Percentiles rank a stretch among this genome's conserved stretches.
Conservation (phyloP, 2,329 filamentous ascomycete genomes). For the Colletotrichum higginsianum region DNA sequence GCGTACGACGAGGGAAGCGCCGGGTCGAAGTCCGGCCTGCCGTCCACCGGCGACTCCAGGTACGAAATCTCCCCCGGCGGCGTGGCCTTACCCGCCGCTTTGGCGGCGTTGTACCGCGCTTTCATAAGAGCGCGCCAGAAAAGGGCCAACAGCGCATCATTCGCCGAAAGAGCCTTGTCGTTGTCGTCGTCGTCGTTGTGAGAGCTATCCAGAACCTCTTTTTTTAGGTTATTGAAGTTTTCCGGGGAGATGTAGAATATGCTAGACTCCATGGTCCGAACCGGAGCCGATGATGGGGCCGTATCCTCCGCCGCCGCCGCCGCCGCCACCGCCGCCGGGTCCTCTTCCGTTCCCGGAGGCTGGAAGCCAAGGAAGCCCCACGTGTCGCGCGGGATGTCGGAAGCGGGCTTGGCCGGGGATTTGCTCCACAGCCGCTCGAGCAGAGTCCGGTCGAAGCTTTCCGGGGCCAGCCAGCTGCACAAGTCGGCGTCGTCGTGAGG, state of each 20-base stretch:
- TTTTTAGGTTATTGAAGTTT: constrained; percentile 49
- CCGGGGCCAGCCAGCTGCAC: constrained; percentile 49
- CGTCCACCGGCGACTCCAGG: constrained; percentile 53
- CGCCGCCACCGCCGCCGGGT: neutral
- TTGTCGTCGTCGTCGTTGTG: constrained; percentile 43
- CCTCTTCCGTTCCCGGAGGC: constrained; percentile 29
- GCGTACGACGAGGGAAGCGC: constrained; percentile 49
- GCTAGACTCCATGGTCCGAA: constrained; percentile 15
- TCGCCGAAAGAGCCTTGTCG: constrained; percentile 50
- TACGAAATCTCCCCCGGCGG: constrained; percentile 49
- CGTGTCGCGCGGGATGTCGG: constrained; percentile 44
- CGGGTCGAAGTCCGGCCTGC: constrained; percentile 49
- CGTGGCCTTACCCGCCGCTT: constrained; percentile 42
- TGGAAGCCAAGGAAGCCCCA: constrained; percentile 48
- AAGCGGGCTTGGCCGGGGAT: constrained; percentile 43
- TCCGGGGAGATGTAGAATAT: constrained; percentile 29
- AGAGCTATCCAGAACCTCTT: constrained; percentile 47
- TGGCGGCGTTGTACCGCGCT: constrained; percentile 52
- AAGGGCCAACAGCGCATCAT: constrained; percentile 57
- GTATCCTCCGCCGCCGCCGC: too few relatives aligned
- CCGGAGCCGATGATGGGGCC: neutral
- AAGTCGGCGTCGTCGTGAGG: constrained; percentile 1
- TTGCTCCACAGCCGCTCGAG: constrained; percentile 49
- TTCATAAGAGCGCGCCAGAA: constrained; percentile 56
- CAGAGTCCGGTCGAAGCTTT: constrained; percentile 50